phyloP scores from a whole-genome alignment of 257 asterid genomes.

The Pogostemon cablin region DNA sequence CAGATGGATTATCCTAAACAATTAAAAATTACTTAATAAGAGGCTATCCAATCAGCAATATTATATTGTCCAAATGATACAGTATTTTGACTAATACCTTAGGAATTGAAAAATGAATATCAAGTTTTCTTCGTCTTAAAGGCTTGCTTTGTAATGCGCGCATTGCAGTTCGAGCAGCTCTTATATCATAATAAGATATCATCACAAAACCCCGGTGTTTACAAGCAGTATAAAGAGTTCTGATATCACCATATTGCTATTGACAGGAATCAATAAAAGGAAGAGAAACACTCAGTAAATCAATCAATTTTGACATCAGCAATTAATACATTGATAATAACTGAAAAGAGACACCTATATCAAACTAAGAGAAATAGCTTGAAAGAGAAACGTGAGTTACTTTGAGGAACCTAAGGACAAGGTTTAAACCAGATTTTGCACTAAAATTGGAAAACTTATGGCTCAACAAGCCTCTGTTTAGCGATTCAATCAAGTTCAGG shows the following conservation, averaged over 20 bases:
- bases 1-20: conserved; percentile 88
- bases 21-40: conserved; percentile 22
- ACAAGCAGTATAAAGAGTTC: conserved; percentile 91
- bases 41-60: conserved; percentile 14
- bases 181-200: conserved; percentile 97
- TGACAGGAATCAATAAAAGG: conserved; percentile 14
- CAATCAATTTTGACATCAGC: background rate
- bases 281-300: conserved; percentile 22
- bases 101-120: conserved; percentile 84
- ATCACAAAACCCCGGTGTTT: conserved; percentile 98
- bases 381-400: background rate
- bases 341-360: background rate
- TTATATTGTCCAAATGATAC: conserved; percentile 1
- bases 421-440: background rate
- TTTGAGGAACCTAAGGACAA: conserved; percentile 12
- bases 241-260: conserved; percentile 95
- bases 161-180: conserved; percentile 96
- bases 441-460: background rate
- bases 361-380: background rate
- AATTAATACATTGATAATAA: background rate
- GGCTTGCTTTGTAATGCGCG: conserved; percentile 76
- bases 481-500: too few species aligned
- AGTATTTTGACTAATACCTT: conserved; percentile 45
- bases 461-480: too few species aligned
- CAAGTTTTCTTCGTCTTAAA: conserved; percentile 72